Conservation (phyloP, 768 basidiomycete genomes). For the Pleurotus sapidus region DNA sequence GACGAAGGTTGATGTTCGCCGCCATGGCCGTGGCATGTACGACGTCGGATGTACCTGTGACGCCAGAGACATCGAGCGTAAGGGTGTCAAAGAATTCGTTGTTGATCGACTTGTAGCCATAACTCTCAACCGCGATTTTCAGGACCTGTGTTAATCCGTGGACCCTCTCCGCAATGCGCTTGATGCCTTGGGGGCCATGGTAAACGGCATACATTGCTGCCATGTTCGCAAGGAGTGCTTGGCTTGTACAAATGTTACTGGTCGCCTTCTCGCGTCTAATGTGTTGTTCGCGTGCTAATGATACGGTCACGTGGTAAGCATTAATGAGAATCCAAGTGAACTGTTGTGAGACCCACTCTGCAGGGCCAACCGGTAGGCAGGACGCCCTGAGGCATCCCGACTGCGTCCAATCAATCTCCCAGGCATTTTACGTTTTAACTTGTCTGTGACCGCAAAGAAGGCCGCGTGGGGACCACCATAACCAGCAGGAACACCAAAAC, state of each 20-base stretch:
- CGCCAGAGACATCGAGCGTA: slow-evolving; percentile 68
- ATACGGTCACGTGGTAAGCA: slow-evolving; percentile 1
- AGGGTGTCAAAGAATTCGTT: slow-evolving; percentile 89
- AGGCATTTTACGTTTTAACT: slow-evolving; percentile 97
- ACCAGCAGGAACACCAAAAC: slow-evolving; percentile 97
- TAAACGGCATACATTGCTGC: slow-evolving; percentile 98
- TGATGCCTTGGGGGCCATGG: slow-evolving; percentile 87
- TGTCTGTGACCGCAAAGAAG: slow-evolving; percentile 93
- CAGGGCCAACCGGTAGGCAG: slow-evolving; percentile 88
- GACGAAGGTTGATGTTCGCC: slow-evolving; percentile 81
- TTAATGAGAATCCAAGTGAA: background rate
- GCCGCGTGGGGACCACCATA: slow-evolving; percentile 97
- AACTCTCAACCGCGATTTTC: slow-evolving; percentile 56
- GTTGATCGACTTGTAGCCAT: slow-evolving; percentile 76
- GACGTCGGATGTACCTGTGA: slow-evolving; percentile 49
- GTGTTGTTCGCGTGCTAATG: slow-evolving; percentile 88
- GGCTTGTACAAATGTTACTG: slow-evolving; percentile 97
- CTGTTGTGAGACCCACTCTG: slow-evolving; percentile 70
- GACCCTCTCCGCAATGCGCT: slow-evolving; percentile 86
- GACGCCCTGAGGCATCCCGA: slow-evolving; percentile 78
- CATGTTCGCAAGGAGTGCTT: slow-evolving; percentile 98
- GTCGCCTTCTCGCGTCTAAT: slow-evolving; percentile 98
- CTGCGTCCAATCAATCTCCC: slow-evolving; percentile 92
- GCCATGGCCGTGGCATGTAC: slow-evolving; percentile 69
- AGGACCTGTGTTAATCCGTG: slow-evolving; percentile 84